phyloP scores from a whole-genome alignment of 2,329 filamentous ascomycete species.

The Paracoccidioides lutzii region DNA sequence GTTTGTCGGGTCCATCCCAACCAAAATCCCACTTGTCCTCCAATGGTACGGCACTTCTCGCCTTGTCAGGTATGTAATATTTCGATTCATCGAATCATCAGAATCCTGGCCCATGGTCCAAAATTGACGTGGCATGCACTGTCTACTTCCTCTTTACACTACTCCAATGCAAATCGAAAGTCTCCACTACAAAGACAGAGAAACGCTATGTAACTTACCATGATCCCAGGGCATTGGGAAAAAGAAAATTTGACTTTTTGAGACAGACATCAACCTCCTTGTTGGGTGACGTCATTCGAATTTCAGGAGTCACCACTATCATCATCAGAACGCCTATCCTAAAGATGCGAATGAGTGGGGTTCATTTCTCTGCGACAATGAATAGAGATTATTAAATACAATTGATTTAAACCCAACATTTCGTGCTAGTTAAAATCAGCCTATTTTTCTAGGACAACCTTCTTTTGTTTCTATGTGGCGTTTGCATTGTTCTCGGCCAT shows the following conservation, averaged over 20 bases:
- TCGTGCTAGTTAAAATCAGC: not conserved
- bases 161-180: no score
- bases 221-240: not conserved
- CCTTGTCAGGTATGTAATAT: not conserved
- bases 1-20: conserved; percentile 4
- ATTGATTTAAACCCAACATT: not conserved
- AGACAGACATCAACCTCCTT: not conserved
- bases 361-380: not conserved
- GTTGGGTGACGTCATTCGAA: not conserved
- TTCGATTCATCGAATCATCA: not conserved
- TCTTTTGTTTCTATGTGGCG: not conserved
- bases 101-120: not conserved
- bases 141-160: not conserved
- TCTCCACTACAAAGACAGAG: not conserved
- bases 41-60: not conserved
- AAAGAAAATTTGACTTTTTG: not conserved
- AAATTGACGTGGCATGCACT: not conserved
- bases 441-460: not conserved
- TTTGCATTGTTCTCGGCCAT: not conserved
- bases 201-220: not conserved
- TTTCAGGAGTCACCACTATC: not conserved
- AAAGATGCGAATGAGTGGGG: not conserved
- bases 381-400: not conserved
- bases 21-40: not conserved
- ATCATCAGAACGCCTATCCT: not conserved